Evolutionary conservation across 805 yeast genomes (phyloP).

Genomic region (Starmera caribaea): DNA sequence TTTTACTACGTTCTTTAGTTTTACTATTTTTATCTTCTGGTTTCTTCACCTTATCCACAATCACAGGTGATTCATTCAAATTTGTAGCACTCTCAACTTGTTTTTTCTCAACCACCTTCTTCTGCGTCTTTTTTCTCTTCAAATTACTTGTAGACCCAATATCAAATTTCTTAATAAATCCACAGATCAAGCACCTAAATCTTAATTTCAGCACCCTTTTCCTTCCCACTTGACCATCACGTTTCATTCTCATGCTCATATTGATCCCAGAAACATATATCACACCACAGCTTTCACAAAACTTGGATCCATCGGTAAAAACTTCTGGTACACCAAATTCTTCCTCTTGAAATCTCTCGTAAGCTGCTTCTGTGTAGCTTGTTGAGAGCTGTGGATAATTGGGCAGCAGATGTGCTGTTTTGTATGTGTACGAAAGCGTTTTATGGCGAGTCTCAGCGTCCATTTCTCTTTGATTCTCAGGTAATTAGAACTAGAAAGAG

Average conservation of each 20-base stretch:
- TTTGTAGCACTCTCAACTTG: no score
- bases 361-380: constrained; percentile 19
- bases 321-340: constrained; percentile 16
- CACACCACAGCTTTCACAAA: constrained; percentile 21
- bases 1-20: constrained; percentile 34
- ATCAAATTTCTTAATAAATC: not conserved
- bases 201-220: constrained; percentile 9
- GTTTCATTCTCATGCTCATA: constrained; percentile 14
- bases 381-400: constrained; percentile 7
- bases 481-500: no score
- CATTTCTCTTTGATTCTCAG: no score
- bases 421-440: no score
- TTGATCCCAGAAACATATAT: constrained; percentile 22
- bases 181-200: constrained; percentile 21
- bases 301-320: constrained; percentile 14
- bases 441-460: no score
- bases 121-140: no score
- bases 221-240: not conserved
- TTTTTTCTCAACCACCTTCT: no score
- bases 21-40: not conserved
- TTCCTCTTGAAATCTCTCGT: constrained; percentile 19
- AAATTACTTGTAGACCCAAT: no score
- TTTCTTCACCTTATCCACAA: not conserved
- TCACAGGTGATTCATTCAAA: not conserved
- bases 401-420: constrained; percentile 6